Percentiles rank a stretch among this genome's conserved stretches.
Conservation (phyloP, 2,329 filamentous ascomycete species). For the Trichoderma guizhouense region DNA sequence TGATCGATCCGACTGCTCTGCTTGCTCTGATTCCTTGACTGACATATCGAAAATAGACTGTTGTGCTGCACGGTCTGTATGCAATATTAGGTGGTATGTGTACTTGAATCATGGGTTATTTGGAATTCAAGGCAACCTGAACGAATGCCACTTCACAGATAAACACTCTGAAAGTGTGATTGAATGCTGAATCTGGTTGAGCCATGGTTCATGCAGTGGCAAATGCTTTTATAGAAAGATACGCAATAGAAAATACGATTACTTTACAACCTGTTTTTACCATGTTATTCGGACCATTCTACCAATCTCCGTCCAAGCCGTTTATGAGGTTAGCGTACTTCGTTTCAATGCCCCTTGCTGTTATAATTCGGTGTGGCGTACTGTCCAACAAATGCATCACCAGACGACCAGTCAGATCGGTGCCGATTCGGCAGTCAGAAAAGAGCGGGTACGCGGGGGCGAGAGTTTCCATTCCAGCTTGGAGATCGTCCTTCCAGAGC, state of each 20-base stretch:
- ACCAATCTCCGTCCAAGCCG: background rate
- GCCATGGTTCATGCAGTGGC: background rate
- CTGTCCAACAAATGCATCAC: background rate
- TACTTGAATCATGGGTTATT: no score
- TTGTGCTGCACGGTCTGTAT: background rate
- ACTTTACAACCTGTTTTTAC: background rate
- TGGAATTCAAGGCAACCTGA: background rate
- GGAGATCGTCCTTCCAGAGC: background rate
- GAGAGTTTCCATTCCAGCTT: background rate
- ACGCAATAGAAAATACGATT: background rate
- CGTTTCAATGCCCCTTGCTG: background rate
- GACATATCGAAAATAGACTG: background rate
- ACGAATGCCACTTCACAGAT: no score
- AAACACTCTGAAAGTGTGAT: background rate
- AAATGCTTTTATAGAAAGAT: background rate
- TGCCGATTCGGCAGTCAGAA: background rate
- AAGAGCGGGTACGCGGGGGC: background rate
- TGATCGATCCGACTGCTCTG: background rate
- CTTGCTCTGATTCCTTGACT: background rate
- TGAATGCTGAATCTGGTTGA: background rate
- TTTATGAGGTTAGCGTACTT: background rate
- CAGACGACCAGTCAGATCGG: background rate
- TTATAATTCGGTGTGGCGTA: background rate
- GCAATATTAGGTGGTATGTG: background rate
- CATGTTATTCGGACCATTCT: background rate